Evolutionary conservation across 208 protist genomes (phyloP), one percentile per base, ranked within the genome.

Genomic region (Acanthamoeba triangularis): DNA sequence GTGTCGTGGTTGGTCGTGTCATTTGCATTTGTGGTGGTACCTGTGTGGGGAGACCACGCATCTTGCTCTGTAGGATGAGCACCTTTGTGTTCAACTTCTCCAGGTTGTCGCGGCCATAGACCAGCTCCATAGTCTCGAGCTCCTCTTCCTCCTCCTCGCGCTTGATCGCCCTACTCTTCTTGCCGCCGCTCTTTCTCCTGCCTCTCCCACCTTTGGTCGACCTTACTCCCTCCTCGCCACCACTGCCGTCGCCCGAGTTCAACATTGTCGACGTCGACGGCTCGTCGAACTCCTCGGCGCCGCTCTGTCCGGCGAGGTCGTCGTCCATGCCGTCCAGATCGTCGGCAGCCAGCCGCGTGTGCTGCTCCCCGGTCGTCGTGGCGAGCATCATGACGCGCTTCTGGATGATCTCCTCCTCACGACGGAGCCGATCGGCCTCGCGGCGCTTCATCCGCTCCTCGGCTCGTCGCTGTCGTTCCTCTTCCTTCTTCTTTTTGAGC

Each of bases 391-490:
- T 23, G n/a, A 88, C 52, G 80, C 80, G 80, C 80, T 88, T 88
- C 52, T 88, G 41, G 49, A 88, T 88, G 25, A 88, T 65, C 35
- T 88, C 80, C 80, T 88, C 80, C 30, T 88, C 80, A 25, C 44
- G 80, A 8, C 80, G 80, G n/a, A 88, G 80, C 0, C 80, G 23
- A 4, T 88, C 80, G 25, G 41, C 80, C 80, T 88, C 49, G 49
- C 80, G 44, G 28, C 80, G 80, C 52, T 88, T 88, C 80, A 88
- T 88, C 5, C 80, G 80, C 80, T 88, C 80, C 80, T 88, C 80
- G 49, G 80, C 80, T 30, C 80, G 6, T 16, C 80, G 80, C 49
- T 88, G 80, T 23, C 80, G 80, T 30, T 88, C 80, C 49, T 88
- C 80, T 20, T 88, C 80, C 41, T 28, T 33, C 52, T 63, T 10